Conservation (phyloP, 2,329 filamentous ascomycete species). For the Waltergamsia citrina region DNA sequence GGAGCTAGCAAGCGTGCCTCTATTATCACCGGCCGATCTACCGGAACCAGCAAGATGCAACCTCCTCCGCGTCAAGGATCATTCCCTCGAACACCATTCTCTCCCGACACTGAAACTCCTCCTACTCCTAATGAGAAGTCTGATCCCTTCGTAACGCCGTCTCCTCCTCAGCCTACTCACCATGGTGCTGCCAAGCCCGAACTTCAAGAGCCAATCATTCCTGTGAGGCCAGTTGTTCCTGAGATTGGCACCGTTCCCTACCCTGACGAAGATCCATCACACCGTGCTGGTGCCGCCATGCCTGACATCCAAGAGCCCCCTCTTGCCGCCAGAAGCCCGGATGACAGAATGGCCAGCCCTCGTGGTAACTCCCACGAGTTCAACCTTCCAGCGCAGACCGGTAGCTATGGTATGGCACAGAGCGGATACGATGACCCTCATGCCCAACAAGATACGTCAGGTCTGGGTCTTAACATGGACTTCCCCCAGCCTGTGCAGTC, state of each 20-base stretch:
- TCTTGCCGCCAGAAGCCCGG: slow-evolving; percentile 15
- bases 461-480: slow-evolving; percentile 24
- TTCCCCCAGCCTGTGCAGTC: slow-evolving; percentile 18
- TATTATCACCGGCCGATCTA: slow-evolving; percentile 13
- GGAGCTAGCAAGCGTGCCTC: slow-evolving; percentile 23
- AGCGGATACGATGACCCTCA: slow-evolving; percentile 13
- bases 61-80: slow-evolving; percentile 29
- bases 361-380: slow-evolving; percentile 8
- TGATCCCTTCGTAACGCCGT: slow-evolving; percentile 26
- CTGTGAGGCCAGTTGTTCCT: slow-evolving; percentile 23
- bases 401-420: slow-evolving; percentile 10
- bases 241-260: slow-evolving; percentile 25
- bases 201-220: slow-evolving; percentile 15
- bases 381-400: slow-evolving; percentile 6
- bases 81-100: slow-evolving; percentile 24
- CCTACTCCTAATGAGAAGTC: slow-evolving; percentile 14
- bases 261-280: slow-evolving; percentile 5
- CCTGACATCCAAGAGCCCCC: slow-evolving; percentile 18
- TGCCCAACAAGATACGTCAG: slow-evolving; percentile 16
- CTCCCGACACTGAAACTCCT: neutral
- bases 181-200: slow-evolving; percentile 8
- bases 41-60: no score
- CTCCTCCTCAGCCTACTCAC: slow-evolving; percentile 20
- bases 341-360: slow-evolving; percentile 12
- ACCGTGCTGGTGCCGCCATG: slow-evolving; percentile 18